A percentile compares a stretch with the other conserved stretches of the same genome.
These are phyloP conservation scores for Quercus agrifolia DNA, from an alignment of 306 rosid genomes.

Conservation along the genomic window DNA sequence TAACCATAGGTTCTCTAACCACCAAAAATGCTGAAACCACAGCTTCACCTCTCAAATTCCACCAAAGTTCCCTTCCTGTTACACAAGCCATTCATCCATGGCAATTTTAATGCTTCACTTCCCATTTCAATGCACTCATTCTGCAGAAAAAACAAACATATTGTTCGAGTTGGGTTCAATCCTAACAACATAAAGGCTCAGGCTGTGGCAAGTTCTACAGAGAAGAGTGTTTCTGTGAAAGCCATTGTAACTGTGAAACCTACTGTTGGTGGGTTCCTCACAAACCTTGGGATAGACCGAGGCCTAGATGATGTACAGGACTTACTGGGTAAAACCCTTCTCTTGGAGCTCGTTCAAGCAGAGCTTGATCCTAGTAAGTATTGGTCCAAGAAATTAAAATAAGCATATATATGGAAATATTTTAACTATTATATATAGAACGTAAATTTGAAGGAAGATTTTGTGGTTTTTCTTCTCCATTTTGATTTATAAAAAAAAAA, in stretches of 20 bases:
- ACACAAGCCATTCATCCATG: neutral
- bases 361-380: conserved; percentile 42
- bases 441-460: no score
- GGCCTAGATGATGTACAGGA: conserved; percentile 57
- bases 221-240: conserved; percentile 6
- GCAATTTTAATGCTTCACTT: neutral
- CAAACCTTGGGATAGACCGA: conserved; percentile 34
- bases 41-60: neutral
- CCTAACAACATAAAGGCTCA: neutral
- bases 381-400: neutral
- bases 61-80: neutral
- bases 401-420: neutral
- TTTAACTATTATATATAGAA: neutral
- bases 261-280: conserved; percentile 35
- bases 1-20: neutral
- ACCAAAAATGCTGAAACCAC: neutral
- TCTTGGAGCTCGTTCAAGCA: conserved; percentile 54
- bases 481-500: no score
- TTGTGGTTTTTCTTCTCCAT: no score
- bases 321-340: conserved; percentile 60
- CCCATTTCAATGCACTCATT: neutral
- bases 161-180: neutral
- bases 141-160: neutral
- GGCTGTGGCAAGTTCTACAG: neutral
- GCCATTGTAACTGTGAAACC: conserved; percentile 28